Percentiles rank a stretch among this genome's conserved stretches.
Evolutionary conservation across 768 basidiomycete species (phyloP).

Genomic region (Mycena floridula): DNA sequence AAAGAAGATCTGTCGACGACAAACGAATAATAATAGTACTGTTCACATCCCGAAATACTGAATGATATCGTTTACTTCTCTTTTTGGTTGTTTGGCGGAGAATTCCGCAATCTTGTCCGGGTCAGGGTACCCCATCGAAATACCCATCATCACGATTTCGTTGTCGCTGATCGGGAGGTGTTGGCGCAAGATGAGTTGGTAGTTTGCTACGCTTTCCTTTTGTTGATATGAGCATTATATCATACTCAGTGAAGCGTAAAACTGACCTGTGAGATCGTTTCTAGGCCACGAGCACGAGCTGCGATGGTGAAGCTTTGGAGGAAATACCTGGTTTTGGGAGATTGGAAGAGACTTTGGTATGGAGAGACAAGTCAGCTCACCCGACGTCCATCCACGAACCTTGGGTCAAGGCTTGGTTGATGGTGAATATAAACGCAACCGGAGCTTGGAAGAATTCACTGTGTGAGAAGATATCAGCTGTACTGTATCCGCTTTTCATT

Average conservation of each 20-base stretch:
- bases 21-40: too few relatives aligned
- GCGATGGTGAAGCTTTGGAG: constrained; percentile 11
- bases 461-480: background rate
- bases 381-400: constrained; percentile 12
- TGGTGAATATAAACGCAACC: constrained; percentile 11
- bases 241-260: background rate
- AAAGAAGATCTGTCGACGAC: too few relatives aligned
- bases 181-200: constrained; percentile 6
- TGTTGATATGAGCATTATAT: background rate
- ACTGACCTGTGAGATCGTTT: constrained; percentile 7
- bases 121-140: constrained; percentile 12
- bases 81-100: constrained; percentile 4
- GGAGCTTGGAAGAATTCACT: constrained; percentile 13
- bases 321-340: constrained; percentile 7
- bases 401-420: constrained; percentile 3
- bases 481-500: too few relatives aligned
- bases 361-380: background rate
- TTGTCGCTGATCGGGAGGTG: constrained; percentile 10
- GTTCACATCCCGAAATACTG: background rate
- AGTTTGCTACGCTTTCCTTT: constrained; percentile 8
- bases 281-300: constrained; percentile 11
- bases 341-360: background rate
- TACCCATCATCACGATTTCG: constrained; percentile 7
- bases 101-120: constrained; percentile 4
- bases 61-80: constrained; percentile 5